Evolutionary conservation across 2,329 filamentous ascomycete genomes (phyloP).

Genomic region (Hypoxylon sp.): DNA sequence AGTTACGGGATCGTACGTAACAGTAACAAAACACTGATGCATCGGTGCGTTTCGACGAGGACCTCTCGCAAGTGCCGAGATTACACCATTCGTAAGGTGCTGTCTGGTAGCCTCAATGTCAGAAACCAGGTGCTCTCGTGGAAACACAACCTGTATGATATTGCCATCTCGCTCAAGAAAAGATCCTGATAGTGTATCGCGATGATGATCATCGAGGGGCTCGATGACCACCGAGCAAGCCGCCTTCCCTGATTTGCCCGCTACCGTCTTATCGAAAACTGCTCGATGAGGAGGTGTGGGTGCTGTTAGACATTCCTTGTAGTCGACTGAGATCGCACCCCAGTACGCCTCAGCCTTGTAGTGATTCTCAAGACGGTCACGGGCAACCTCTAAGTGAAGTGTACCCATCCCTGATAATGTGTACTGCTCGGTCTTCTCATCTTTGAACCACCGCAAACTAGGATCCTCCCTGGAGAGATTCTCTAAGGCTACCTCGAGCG

Average conservation of each 20-base stretch:
- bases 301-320: constrained; percentile 83
- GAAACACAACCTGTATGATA: constrained; percentile 70
- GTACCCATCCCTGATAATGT: constrained; percentile 97
- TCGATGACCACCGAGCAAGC: constrained; percentile 79
- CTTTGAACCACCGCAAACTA: constrained; percentile 85
- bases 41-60: constrained; percentile 85
- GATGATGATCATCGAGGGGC: constrained; percentile 66
- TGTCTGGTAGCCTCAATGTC: constrained; percentile 67
- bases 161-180: constrained; percentile 78
- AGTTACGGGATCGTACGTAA: constrained; percentile 75
- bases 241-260: constrained; percentile 83
- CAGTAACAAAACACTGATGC: constrained; percentile 78
- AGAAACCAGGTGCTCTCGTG: constrained; percentile 59
- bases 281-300: constrained; percentile 70
- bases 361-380: constrained; percentile 88
- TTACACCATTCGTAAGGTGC: constrained; percentile 82
- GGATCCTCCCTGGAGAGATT: constrained; percentile 92
- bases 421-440: constrained; percentile 93
- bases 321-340: constrained; percentile 94
- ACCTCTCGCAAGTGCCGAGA: constrained; percentile 87
- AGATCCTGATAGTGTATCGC: constrained; percentile 58
- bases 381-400: constrained; percentile 92
- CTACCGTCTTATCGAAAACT: constrained; percentile 83
- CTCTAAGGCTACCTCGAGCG: constrained; percentile 81
- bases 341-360: constrained; percentile 90